Evolutionary conservation across 2,329 filamentous ascomycete genomes (phyloP).

Genomic region (Ophiocordyceps camponoti-floridani): DNA sequence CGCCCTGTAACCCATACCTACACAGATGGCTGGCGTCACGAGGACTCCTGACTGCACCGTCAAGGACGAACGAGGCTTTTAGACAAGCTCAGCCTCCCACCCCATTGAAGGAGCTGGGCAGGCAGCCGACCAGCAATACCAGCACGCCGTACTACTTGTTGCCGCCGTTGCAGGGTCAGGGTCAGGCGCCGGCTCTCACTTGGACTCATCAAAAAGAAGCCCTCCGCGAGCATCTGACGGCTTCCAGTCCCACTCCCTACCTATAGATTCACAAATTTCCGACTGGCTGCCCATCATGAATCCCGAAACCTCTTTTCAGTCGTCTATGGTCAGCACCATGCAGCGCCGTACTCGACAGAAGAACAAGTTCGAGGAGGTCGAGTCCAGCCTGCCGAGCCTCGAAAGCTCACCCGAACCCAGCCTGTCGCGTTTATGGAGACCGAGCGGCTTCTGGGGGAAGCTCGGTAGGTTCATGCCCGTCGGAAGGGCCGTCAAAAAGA

Average conservation of each 20-base stretch:
- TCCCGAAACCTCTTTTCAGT: constrained; percentile 7
- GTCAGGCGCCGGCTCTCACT: not conserved
- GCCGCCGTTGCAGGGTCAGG: not conserved
- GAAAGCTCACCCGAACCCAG: not conserved
- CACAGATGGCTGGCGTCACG: not conserved
- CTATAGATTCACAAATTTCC: not conserved
- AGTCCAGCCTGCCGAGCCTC: constrained; percentile 22
- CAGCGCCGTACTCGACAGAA: constrained; percentile 30
- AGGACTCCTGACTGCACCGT: not conserved
- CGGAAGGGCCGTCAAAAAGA: constrained; percentile 36
- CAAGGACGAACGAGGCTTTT: not conserved
- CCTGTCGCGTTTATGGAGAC: constrained; percentile 6
- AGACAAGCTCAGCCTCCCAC: not conserved
- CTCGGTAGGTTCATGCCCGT: constrained; percentile 38
- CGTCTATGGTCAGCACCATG: constrained; percentile 21
- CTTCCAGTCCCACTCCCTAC: not conserved
- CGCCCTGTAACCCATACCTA: not conserved
- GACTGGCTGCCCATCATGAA: not conserved
- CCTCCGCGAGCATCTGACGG: not conserved
- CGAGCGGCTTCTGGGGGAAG: constrained; percentile 26
- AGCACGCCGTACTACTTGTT: not conserved
- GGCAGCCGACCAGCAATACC: not conserved
- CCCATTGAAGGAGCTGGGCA: not conserved
- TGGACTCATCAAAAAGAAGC: not conserved
- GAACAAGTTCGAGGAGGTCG: constrained; percentile 29